These are phyloP conservation scores for Trifolium repens DNA, from an alignment of 306 rosid genomes.

Conservation along the genomic window DNA sequence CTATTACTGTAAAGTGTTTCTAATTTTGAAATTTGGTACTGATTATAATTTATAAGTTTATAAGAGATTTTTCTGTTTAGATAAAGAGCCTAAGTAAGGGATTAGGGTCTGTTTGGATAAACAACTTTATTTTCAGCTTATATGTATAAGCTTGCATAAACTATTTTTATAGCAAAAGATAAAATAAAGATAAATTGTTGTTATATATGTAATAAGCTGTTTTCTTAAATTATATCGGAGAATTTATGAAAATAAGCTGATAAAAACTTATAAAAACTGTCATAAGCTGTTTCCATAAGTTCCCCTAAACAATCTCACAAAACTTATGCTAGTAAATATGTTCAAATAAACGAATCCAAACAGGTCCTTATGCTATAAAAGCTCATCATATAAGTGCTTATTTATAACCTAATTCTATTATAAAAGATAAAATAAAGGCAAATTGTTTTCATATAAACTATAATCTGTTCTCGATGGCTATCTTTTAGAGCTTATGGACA, in stretches of 20 bases:
- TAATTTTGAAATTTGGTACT: neutral
- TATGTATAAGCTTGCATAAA: neutral
- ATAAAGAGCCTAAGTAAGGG: neutral
- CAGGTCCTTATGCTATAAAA: neutral
- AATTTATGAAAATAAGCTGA: too few species aligned
- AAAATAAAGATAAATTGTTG: too few species aligned
- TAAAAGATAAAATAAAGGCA: neutral
- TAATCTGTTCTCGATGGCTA: neutral
- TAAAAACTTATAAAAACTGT: too few species aligned
- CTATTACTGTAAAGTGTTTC: slow-evolving; percentile 22
- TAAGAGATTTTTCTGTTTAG: neutral
- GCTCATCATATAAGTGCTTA: neutral
- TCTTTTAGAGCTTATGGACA: neutral
- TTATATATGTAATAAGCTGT: too few species aligned
- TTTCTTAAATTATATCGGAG: too few species aligned
- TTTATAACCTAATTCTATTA: neutral
- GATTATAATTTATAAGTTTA: neutral
- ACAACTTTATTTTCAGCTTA: neutral
- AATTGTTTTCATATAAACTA: neutral
- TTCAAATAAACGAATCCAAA: too few species aligned
- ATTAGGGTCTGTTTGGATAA: too few species aligned
- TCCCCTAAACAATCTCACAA: too few species aligned
- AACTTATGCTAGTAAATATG: too few species aligned
- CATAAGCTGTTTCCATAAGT: too few species aligned
- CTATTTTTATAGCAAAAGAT: too few species aligned